Evolutionary conservation across 768 basidiomycete species (phyloP).

Genomic region (Chlorophyllum brunneum): DNA sequence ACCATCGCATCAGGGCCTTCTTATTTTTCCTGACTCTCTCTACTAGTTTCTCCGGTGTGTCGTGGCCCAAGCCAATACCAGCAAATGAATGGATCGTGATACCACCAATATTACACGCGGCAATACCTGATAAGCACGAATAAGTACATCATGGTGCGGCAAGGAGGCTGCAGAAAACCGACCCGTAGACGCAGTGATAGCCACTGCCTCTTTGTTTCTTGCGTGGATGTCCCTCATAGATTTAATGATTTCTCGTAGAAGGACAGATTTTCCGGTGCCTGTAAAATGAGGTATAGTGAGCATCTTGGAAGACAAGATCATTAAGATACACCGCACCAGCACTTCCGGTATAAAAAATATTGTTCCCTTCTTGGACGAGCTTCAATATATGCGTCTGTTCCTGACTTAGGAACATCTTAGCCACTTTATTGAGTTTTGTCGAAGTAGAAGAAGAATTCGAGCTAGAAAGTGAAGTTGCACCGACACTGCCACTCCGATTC

Average conservation of each 20-base stretch:
- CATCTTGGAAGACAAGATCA: neutral
- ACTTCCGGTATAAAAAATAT: constrained; percentile 94
- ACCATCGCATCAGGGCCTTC: constrained; percentile 80
- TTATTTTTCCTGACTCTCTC: constrained; percentile 75
- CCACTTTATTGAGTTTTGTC: constrained; percentile 23
- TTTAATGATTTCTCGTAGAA: constrained; percentile 88
- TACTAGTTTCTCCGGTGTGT: constrained; percentile 56
- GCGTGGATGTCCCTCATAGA: constrained; percentile 52
- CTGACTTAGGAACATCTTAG: constrained; percentile 63
- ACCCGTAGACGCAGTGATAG: constrained; percentile 95
- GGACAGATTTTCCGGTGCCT: constrained; percentile 97
- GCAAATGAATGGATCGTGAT: constrained; percentile 93
- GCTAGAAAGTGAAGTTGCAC: constrained; percentile 8
- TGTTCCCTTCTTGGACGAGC: constrained; percentile 69
- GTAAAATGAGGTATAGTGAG: neutral
- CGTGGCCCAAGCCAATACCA: constrained; percentile 86
- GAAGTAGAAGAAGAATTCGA: constrained; percentile 13
- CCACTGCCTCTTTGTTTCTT: constrained; percentile 68
- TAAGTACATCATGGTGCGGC: neutral
- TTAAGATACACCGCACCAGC: constrained; percentile 62
- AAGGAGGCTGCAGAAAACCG: constrained; percentile 7
- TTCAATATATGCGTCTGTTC: constrained; percentile 85
- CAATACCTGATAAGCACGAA: constrained; percentile 58
- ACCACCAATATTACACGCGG: constrained; percentile 97
- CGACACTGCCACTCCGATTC: neutral